Conservation (phyloP, 208 protist species). For the Acanthamoeba sp. region DNA sequence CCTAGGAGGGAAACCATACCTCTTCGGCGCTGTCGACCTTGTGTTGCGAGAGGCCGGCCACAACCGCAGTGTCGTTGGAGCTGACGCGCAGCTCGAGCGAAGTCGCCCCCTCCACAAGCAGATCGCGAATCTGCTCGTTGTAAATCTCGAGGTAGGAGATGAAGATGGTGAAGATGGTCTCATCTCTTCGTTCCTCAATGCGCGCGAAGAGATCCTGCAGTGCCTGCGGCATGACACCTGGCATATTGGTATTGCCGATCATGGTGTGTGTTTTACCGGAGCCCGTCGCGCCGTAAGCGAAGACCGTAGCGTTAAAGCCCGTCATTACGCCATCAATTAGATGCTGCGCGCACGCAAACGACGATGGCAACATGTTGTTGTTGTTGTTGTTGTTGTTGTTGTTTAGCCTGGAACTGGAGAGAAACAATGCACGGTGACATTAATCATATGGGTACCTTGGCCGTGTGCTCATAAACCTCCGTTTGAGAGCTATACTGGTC, state of each 20-base stretch:
- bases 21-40: constrained; percentile 79
- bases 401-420: background rate
- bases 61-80: constrained; percentile 84
- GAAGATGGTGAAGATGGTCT: constrained; percentile 78
- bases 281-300: constrained; percentile 92
- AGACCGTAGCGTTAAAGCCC: constrained; percentile 91
- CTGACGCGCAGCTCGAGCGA: constrained; percentile 82
- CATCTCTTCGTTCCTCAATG: constrained; percentile 81
- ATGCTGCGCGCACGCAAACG: background rate
- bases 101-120: constrained; percentile 82
- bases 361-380: too few species aligned
- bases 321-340: constrained; percentile 88
- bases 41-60: constrained; percentile 85
- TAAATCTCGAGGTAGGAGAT: constrained; percentile 93
- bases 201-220: constrained; percentile 89
- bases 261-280: constrained; percentile 94
- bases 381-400: too few species aligned
- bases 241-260: constrained; percentile 82
- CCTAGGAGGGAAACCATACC: constrained; percentile 49
- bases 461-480: constrained; percentile 88
- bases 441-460: constrained; percentile 63
- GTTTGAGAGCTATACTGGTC: constrained; percentile 84
- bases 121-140: constrained; percentile 92
- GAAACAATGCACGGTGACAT: background rate
- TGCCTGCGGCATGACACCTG: constrained; percentile 90